Conservation (phyloP, 768 basidiomycete genomes). For the Mrakia blollopis region DNA sequence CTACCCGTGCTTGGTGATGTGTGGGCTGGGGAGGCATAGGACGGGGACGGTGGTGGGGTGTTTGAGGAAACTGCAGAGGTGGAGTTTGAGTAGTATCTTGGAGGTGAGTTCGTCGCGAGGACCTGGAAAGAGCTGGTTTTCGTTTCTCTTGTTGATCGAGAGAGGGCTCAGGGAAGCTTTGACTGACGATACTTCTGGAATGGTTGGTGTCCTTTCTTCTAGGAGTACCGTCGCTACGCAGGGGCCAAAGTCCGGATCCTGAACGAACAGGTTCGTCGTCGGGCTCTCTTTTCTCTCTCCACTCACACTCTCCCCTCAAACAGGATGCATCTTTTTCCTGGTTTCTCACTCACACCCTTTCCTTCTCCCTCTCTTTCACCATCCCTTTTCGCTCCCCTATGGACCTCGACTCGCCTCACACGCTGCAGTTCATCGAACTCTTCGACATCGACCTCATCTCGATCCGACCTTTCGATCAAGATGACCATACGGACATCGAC, state of each 20-base stretch:
- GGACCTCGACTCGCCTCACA: no score
- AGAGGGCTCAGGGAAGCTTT: neutral
- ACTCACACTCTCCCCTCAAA: neutral
- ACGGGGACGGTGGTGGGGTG: conserved; percentile 45
- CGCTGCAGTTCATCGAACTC: conserved; percentile 46
- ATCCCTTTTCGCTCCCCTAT: no score
- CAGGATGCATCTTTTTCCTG: no score
- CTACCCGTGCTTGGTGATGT: conserved; percentile 45
- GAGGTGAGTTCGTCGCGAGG: neutral
- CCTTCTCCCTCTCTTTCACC: neutral
- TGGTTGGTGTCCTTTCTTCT: conserved; percentile 28
- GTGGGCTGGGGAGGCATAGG: conserved; percentile 44
- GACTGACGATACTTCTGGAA: neutral
- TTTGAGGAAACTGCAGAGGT: conserved; percentile 44
- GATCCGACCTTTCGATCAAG: conserved; percentile 25
- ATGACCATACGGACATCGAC: neutral
- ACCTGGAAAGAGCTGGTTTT: neutral
- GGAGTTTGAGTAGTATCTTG: conserved; percentile 42
- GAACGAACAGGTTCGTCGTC: conserved; percentile 43
- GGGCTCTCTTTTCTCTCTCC: neutral
- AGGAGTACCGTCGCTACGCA: conserved; percentile 46
- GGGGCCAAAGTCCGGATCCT: conserved; percentile 45
- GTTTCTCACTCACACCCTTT: neutral
- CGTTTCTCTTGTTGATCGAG: neutral
- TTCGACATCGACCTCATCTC: conserved; percentile 45